Conservation (phyloP, 2,329 filamentous ascomycete species). For the Magnaporthiopsis rhizophila region DNA sequence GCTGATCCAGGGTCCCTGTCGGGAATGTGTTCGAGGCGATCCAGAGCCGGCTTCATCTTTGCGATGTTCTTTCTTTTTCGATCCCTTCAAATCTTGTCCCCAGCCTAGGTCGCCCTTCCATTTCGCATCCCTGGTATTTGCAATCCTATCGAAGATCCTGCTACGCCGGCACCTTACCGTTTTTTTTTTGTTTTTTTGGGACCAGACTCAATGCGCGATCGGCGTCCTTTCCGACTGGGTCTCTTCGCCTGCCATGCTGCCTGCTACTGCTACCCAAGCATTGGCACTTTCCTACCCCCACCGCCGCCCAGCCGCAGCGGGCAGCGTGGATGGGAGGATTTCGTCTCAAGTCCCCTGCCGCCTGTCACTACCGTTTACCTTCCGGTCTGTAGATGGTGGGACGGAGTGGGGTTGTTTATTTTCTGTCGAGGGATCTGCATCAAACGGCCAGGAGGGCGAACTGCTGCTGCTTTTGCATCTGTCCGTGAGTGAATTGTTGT, state of each 20-base stretch:
- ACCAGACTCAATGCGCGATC: not conserved
- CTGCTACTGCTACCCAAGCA: not conserved
- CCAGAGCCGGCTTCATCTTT: not conserved
- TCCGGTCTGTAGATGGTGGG: conserved; percentile 4
- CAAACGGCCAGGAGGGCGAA: not conserved
- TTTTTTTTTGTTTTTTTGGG: not conserved
- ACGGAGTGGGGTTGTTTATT: not conserved
- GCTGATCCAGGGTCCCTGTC: not conserved
- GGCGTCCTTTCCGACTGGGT: not conserved
- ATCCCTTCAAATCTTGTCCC: too few relatives aligned
- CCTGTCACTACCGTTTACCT: conserved; percentile 7
- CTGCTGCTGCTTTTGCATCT: not conserved
- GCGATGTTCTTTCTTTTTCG: not conserved
- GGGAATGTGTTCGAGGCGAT: not conserved
- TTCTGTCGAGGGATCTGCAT: not conserved
- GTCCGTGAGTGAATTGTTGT: not conserved
- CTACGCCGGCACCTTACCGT: not conserved
- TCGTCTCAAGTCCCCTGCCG: conserved; percentile 7
- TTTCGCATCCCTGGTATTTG: not conserved
- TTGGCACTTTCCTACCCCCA: not conserved
- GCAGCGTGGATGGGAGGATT: not conserved
- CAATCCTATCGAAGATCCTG: not conserved
- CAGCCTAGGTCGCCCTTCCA: not conserved
- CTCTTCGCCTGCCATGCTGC: too few relatives aligned
- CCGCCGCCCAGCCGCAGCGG: not conserved